Base-by-base conservation (phyloP, 2,329 filamentous ascomycete genomes). In the Pseudocercospora eumusae region DNA sequence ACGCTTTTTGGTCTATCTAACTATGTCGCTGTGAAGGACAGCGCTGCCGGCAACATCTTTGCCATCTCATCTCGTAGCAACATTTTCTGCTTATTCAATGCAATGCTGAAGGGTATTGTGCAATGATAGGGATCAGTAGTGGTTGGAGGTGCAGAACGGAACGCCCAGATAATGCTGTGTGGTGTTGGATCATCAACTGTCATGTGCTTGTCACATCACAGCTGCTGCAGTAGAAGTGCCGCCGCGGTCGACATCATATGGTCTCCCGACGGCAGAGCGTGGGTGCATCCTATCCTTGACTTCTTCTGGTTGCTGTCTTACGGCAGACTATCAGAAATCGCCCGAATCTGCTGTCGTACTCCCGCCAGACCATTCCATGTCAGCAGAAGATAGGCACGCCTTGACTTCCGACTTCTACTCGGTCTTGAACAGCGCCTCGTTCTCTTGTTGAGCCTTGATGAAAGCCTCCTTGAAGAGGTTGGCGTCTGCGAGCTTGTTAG, bases 391-490 rank as follows among this genome's bases (percentile, higher is more conserved):
- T 40, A 9, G 27, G 31, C n/a, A 28, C 28, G 52, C 18, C 52
- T 20, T 28, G 33, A 8, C 28, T 33, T 18, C 8, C n/a, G 28
- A 20, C 28, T 21, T 45, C 50, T 67, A 64, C 33, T 70, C 69
- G 28, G 62, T 63, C 67, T 73, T 74, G 82, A 97, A 96, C 62
- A 96, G 83, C 69, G 85, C 86, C 84, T 95, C 92, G 80, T 98
- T 99, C 77, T 96, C 92, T 82, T 93, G 88, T 83, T 97, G 93
- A 59, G 95, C 93, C 84, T 96, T 92, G 82, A 96, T 87, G 83
- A 98, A 98, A 61, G 92, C 88, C 69, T 98, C 93, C 85, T 97
- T 98, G 87, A 99, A 98, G 64, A 87, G 83, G 79, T 97, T 96
- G 83, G 95, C 95, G 75, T 98, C 92, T 96, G 67, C 18, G 56